Evolutionary conservation across 495 filamentous ascomycete species (phyloP).

Genomic region (Tuber brumale): DNA sequence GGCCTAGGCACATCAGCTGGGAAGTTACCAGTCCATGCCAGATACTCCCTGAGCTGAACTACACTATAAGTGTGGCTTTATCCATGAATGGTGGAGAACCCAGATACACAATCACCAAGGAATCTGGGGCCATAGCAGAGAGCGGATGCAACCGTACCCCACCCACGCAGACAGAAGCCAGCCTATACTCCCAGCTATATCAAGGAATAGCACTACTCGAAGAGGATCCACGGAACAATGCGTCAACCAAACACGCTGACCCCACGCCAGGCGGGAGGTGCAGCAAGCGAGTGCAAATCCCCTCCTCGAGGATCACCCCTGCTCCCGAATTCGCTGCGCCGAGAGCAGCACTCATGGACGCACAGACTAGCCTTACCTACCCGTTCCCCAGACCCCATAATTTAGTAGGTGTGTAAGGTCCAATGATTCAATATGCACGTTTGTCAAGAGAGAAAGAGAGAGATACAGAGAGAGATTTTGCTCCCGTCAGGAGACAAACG

Average conservation of each 20-base stretch:
- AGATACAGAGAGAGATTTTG: no score
- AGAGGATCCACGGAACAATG: neutral
- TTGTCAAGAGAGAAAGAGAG: neutral
- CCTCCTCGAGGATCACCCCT: neutral
- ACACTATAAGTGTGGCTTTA: neutral
- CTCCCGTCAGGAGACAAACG: neutral
- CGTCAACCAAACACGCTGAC: neutral
- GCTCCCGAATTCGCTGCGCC: neutral
- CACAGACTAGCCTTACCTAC: neutral
- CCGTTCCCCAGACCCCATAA: neutral
- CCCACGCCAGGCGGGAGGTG: neutral
- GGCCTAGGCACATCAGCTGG: neutral
- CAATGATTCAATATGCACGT: neutral
- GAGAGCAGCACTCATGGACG: neutral
- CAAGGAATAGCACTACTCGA: neutral
- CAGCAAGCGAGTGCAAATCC: neutral
- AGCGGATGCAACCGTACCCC: neutral
- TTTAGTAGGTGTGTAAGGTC: neutral
- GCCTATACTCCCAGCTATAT: neutral
- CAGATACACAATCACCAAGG: neutral
- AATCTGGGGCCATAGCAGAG: no score
- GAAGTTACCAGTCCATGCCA: neutral
- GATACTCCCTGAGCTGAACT: neutral
- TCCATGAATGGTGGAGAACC: neutral
- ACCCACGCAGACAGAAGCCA: neutral